Conservation (phyloP, 2,329 filamentous ascomycete genomes). For the Exophiala phaeomuriformis region DNA sequence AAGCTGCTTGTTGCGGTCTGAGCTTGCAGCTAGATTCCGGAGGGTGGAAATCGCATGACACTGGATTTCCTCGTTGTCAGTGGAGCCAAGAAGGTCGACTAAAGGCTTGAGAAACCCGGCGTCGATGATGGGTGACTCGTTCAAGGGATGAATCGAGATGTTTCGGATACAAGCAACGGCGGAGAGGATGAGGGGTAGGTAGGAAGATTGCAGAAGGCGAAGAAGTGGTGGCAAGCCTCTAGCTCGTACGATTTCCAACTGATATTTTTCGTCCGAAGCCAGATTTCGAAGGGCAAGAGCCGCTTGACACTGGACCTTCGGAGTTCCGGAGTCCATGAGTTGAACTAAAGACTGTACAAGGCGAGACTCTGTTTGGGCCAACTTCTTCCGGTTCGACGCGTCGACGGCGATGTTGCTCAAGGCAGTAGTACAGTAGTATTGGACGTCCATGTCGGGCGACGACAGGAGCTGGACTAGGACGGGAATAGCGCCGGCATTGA, state of each 20-base stretch:
- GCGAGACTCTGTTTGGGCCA: constrained; percentile 83
- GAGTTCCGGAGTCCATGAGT: constrained; percentile 93
- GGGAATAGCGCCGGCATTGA: constrained; percentile 95
- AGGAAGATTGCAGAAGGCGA: constrained; percentile 86
- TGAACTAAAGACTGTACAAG: constrained; percentile 90
- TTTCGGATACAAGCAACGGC: constrained; percentile 98
- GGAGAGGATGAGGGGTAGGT: constrained; percentile 89
- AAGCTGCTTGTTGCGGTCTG: constrained; percentile 95
- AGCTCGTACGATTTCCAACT: constrained; percentile 90
- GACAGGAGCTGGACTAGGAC: constrained; percentile 91
- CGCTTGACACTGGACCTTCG: constrained; percentile 96
- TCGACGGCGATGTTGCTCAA: constrained; percentile 98
- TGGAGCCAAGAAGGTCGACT: constrained; percentile 87
- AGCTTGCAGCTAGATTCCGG: constrained; percentile 90
- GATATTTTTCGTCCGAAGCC: constrained; percentile 96
- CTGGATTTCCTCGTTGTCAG: constrained; percentile 97
- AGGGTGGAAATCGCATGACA: constrained; percentile 97
- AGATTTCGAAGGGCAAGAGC: constrained; percentile 89
- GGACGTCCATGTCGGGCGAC: constrained; percentile 89
- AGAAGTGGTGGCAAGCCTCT: constrained; percentile 78
- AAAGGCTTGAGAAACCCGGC: constrained; percentile 90
- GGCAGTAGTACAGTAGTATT: constrained; percentile 98
- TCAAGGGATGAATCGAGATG: constrained; percentile 95
- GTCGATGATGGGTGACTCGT: constrained; percentile 97
- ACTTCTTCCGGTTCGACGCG: constrained; percentile 77